Conservation (phyloP, 2,329 filamentous ascomycete species). For the Orbilia oligospora region DNA sequence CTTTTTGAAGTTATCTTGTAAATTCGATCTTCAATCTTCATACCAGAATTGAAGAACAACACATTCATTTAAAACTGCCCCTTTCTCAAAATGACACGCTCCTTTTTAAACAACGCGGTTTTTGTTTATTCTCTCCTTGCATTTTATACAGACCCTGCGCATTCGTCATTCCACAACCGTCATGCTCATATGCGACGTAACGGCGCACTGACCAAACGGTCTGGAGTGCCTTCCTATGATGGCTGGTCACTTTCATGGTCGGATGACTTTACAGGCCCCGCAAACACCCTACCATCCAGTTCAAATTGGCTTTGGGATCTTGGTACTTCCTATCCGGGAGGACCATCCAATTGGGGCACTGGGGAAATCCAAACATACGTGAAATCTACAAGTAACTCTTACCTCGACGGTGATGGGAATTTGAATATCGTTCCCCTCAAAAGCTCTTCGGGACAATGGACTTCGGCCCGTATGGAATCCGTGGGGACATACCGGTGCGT, state of each 20-base stretch:
- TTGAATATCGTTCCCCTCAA: conserved; percentile 67
- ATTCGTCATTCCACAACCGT: conserved; percentile 21
- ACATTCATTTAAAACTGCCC: conserved; percentile 36
- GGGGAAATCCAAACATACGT: conserved; percentile 71
- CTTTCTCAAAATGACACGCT: conserved; percentile 54
- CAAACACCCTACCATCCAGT: conserved; percentile 66
- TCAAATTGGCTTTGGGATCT: conserved; percentile 69
- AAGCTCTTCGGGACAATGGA: conserved; percentile 66
- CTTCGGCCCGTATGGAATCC: conserved; percentile 69
- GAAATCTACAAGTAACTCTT: conserved; percentile 67
- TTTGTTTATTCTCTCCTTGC: conserved; percentile 27
- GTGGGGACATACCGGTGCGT: conserved; percentile 65
- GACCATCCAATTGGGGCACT: conserved; percentile 70
- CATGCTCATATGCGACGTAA: conserved; percentile 20
- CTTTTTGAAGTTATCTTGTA: conserved; percentile 5
- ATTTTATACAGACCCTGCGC: conserved; percentile 2
- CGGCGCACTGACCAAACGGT: conserved; percentile 6
- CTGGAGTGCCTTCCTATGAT: conserved; percentile 18
- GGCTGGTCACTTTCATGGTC: conserved; percentile 58
- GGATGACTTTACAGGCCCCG: conserved; percentile 66
- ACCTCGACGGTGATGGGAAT: conserved; percentile 66
- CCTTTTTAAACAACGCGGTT: conserved; percentile 47
- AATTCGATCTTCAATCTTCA: conserved; percentile 13
- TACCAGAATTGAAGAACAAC: conserved; percentile 10
- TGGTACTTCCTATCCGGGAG: conserved; percentile 70